Evolutionary conservation across 805 yeast genomes (phyloP).

Genomic region (Torulaspora maleeae): DNA sequence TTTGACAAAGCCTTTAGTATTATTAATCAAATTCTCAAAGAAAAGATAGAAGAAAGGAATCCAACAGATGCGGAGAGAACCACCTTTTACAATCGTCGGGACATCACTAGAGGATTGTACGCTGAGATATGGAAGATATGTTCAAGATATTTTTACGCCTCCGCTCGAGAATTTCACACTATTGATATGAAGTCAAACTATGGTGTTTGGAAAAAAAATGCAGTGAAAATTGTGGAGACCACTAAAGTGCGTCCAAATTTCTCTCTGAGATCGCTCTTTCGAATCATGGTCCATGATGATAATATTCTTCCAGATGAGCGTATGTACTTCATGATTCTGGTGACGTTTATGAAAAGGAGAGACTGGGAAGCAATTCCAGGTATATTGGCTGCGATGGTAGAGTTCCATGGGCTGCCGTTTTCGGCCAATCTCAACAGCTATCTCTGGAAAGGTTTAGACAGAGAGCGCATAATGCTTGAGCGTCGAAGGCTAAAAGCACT

Average conservation of each 20-base stretch:
- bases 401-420: conserved; percentile 17
- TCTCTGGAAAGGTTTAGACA: conserved; percentile 22
- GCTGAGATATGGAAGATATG: conserved; percentile 34
- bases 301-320: conserved; percentile 21
- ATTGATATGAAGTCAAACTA: conserved; percentile 16
- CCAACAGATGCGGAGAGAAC: conserved; percentile 8
- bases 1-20: conserved; percentile 33
- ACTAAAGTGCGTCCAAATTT: conserved; percentile 15
- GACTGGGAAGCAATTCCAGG: conserved; percentile 28
- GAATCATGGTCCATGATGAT: conserved; percentile 20
- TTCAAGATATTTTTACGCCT: conserved; percentile 16
- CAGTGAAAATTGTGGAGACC: conserved; percentile 7
- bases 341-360: conserved; percentile 19
- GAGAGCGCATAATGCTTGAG: conserved; percentile 17
- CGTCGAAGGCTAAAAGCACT: conserved; percentile 1
- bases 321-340: conserved; percentile 18
- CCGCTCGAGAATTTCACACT: conserved; percentile 13
- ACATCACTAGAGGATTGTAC: conserved; percentile 27
- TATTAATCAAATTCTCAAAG: conserved; percentile 31
- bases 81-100: conserved; percentile 10
- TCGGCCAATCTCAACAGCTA: conserved; percentile 9
- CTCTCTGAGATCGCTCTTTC: conserved; percentile 15
- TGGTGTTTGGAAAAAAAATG: conserved; percentile 13
- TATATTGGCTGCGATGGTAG: conserved; percentile 16
- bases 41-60: conserved; percentile 17